Percentiles rank a stretch among this genome's conserved stretches.
phyloP scores from a whole-genome alignment of 2,329 filamentous ascomycete species.

The Oidium heveae region DNA sequence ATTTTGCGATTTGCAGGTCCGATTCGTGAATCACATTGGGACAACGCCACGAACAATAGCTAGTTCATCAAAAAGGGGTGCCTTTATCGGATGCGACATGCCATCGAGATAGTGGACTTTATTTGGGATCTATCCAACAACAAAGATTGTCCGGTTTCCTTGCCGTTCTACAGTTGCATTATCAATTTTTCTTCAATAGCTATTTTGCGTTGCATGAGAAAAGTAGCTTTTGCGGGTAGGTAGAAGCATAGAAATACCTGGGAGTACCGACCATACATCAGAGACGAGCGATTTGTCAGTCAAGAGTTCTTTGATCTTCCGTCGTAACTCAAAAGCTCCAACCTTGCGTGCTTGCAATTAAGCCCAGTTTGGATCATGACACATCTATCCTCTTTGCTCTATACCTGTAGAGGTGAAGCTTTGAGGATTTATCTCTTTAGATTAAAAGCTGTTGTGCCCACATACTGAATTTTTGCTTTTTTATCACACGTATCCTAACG shows the following conservation, averaged over 20 bases:
- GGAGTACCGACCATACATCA: background rate
- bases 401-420: too few relatives aligned
- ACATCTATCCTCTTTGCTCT: too few relatives aligned
- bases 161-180: background rate
- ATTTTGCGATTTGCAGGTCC: background rate
- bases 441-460: background rate
- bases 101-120: background rate
- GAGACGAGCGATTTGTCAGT: background rate
- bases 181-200: background rate
- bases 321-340: background rate
- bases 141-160: background rate
- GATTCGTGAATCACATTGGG: background rate
- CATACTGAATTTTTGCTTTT: background rate
- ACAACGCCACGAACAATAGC: background rate
- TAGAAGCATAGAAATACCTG: background rate
- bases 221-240: background rate
- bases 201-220: background rate
- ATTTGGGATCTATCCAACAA: background rate
- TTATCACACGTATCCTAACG: background rate
- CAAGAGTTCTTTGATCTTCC: background rate
- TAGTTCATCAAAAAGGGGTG: background rate
- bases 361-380: too few relatives aligned
- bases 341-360: background rate
- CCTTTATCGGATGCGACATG: background rate
- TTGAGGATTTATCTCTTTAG: background rate